phyloP scores from a whole-genome alignment of 2,329 filamentous ascomycete species.

The Didymella pinodella region DNA sequence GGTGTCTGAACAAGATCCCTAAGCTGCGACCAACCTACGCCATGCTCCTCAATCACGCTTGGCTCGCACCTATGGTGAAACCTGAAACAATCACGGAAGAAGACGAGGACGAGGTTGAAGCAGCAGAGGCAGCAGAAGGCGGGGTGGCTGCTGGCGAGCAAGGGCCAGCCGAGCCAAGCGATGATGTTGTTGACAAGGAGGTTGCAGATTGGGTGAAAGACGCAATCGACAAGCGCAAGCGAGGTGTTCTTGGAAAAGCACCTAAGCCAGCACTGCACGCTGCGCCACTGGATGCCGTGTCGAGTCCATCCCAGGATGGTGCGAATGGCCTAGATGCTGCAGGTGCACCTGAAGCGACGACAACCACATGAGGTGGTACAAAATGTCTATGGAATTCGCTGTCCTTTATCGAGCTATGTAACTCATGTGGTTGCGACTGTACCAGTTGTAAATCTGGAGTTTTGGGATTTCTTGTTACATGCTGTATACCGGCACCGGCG shows the following conservation, averaged over 20 bases:
- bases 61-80: constrained; percentile 79
- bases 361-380: constrained; percentile 17
- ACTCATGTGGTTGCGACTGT: constrained; percentile 15
- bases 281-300: constrained; percentile 78
- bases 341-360: constrained; percentile 25
- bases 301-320: constrained; percentile 45
- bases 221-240: constrained; percentile 72
- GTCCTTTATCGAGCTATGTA: constrained; percentile 10
- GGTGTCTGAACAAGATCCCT: constrained; percentile 91
- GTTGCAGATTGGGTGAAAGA: constrained; percentile 84
- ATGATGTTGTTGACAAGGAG: constrained; percentile 72
- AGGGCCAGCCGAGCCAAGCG: constrained; percentile 36
- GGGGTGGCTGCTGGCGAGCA: constrained; percentile 47
- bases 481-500: constrained; percentile 24
- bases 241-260: constrained; percentile 60
- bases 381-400: constrained; percentile 1
- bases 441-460: constrained; percentile 22
- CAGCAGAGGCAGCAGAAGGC: constrained; percentile 55
- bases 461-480: constrained; percentile 23
- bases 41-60: constrained; percentile 87
- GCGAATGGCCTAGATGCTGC: constrained; percentile 32
- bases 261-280: constrained; percentile 85
- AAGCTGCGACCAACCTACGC: constrained; percentile 93
- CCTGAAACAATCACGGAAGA: constrained; percentile 77
- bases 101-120: constrained; percentile 65